Evolutionary conservation across 73 alveolate genomes (phyloP).

Genomic region (Symbiodinium pilosum): DNA sequence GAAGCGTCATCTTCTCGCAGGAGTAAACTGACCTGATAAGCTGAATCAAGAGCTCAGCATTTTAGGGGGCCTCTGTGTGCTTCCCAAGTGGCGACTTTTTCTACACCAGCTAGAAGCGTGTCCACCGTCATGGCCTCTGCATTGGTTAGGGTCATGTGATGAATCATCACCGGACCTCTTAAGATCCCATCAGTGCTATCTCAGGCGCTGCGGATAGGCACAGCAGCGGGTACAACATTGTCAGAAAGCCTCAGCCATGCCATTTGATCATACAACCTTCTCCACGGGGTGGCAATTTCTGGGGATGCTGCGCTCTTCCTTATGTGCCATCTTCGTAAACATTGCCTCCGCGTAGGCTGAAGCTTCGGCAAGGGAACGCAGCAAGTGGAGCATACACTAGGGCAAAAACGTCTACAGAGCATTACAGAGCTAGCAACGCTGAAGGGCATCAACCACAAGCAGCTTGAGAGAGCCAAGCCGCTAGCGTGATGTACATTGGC

Average conservation of each 20-base stretch:
- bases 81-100: not conserved
- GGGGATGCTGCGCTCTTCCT: slow-evolving; percentile 42
- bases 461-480: not conserved
- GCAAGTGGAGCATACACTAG: too few species aligned
- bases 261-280: too few species aligned
- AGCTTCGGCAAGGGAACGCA: too few species aligned
- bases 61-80: too few species aligned
- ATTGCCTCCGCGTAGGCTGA: slow-evolving; percentile 41
- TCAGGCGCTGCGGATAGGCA: slow-evolving; percentile 61
- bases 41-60: too few species aligned
- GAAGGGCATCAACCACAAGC: not conserved
- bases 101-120: not conserved
- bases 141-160: too few species aligned
- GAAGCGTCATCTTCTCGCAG: not conserved
- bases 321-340: slow-evolving; percentile 85
- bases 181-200: not conserved
- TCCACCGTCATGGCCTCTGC: not conserved
- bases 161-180: too few species aligned
- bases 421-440: not conserved
- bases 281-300: not conserved
- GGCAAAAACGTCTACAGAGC: too few species aligned
- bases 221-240: slow-evolving; percentile 45
- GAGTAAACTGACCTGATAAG: not conserved
- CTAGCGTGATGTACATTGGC: slow-evolving; percentile 70
- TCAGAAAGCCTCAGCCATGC: slow-evolving; percentile 43